phyloP scores from a whole-genome alignment of 495 filamentous ascomycete genomes.

The Choiromyces venosus region DNA sequence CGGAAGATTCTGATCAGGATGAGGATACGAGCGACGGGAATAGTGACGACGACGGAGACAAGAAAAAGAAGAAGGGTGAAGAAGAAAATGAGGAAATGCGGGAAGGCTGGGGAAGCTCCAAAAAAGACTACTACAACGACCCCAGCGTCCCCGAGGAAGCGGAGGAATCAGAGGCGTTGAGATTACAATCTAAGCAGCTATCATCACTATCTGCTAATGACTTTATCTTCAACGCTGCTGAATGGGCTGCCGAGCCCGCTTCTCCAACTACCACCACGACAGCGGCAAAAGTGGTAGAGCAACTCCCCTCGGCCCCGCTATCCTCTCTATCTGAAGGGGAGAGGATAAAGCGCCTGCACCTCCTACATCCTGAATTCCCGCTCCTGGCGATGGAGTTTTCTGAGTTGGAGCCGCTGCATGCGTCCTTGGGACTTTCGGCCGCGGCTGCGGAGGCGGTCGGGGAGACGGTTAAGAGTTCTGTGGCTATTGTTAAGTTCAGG shows the following conservation, averaged over 20 bases:
- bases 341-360: conserved; percentile 65
- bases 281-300: conserved; percentile 59
- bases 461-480: conserved; percentile 44
- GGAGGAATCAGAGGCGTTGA: conserved; percentile 81
- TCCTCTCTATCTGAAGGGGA: conserved; percentile 72
- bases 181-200: conserved; percentile 83
- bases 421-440: conserved; percentile 53
- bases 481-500: conserved; percentile 64
- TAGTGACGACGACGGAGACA: conserved; percentile 9
- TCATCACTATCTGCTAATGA: conserved; percentile 80
- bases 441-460: conserved; percentile 50
- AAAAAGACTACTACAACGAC: conserved; percentile 85
- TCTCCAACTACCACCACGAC: conserved; percentile 45
- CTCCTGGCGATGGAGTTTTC: conserved; percentile 74
- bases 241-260: conserved; percentile 59
- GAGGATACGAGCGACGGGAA: conserved; percentile 41
- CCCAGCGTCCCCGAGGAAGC: conserved; percentile 75
- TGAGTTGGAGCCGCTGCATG: conserved; percentile 60
- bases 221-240: conserved; percentile 82
- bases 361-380: conserved; percentile 86
- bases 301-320: conserved; percentile 72
- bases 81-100: conserved; percentile 45
- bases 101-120: conserved; percentile 71
- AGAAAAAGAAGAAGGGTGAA: conserved; percentile 46
- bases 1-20: conserved; percentile 53